These are phyloP conservation scores for Venturia nashicola DNA, from an alignment of 2,329 filamentous ascomycete species.

Conservation along the genomic window DNA sequence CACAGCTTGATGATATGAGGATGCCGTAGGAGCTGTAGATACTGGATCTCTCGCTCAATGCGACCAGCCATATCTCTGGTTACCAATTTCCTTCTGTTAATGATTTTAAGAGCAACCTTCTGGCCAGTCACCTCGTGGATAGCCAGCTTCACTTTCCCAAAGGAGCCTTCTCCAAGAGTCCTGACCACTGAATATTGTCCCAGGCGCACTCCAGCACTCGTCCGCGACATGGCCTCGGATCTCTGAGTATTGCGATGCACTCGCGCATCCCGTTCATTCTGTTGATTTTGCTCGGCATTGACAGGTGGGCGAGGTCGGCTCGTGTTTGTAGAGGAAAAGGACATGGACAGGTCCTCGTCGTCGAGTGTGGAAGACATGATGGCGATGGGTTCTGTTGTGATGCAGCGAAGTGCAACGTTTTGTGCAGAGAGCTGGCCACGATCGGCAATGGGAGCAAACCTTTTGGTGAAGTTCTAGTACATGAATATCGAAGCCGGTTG, in stretches of 20 bases:
- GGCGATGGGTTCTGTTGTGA: background rate
- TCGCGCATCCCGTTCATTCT: background rate
- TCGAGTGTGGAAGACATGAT: conserved; percentile 26
- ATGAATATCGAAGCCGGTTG: background rate
- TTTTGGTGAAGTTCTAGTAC: background rate
- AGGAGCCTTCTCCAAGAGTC: conserved; percentile 91
- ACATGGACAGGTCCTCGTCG: conserved; percentile 28
- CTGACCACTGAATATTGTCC: conserved; percentile 84
- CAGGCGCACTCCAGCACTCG: conserved; percentile 55
- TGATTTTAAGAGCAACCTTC: conserved; percentile 96
- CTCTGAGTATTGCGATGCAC: conserved; percentile 1
- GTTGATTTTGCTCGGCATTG: conserved; percentile 15
- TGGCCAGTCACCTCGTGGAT: conserved; percentile 85
- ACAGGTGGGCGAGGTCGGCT: conserved; percentile 14
- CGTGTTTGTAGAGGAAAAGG: conserved; percentile 17
- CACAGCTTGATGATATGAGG: conserved; percentile 99
- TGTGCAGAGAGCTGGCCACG: background rate
- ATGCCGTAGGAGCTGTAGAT: conserved; percentile 86
- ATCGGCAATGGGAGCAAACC: background rate
- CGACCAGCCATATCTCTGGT: conserved; percentile 96
- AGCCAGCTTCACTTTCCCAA: conserved; percentile 96
- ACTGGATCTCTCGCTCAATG: conserved; percentile 96
- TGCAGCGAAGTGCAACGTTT: background rate
- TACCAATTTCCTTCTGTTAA: conserved; percentile 88
- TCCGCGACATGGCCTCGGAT: conserved; percentile 29